These are phyloP conservation scores for Pseudocercospora fuligena DNA, from an alignment of 2,329 filamentous ascomycete genomes.

Conservation along the genomic window DNA sequence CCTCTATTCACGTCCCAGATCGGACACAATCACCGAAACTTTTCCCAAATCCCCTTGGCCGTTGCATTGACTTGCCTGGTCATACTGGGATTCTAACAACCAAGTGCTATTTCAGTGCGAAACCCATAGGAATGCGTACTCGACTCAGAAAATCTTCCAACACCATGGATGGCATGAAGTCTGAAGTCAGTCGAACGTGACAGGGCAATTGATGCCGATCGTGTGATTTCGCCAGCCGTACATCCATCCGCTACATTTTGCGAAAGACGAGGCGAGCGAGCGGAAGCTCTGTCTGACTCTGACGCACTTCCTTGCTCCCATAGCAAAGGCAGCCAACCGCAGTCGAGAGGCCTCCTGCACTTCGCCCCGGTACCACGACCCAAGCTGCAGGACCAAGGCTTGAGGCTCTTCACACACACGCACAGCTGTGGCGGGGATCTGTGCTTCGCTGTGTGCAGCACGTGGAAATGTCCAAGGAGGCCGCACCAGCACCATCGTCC, in stretches of 20 bases:
- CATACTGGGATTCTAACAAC: not conserved
- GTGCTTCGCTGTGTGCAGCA: slow-evolving; percentile 8
- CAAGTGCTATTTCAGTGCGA: not conserved
- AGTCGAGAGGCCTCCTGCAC: slow-evolving; percentile 14
- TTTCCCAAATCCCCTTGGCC: not conserved
- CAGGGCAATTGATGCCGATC: slow-evolving; percentile 8
- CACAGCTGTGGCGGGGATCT: slow-evolving; percentile 12
- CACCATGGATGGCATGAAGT: slow-evolving; percentile 16
- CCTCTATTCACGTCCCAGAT: no score
- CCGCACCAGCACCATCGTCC: not conserved
- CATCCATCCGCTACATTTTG: not conserved
- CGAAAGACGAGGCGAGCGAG: slow-evolving; percentile 20
- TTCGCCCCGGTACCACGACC: slow-evolving; percentile 15
- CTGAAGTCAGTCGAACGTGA: slow-evolving; percentile 8
- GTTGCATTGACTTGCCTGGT: not conserved
- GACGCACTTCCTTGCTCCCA: slow-evolving; percentile 14
- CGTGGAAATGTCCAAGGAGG: slow-evolving; percentile 14
- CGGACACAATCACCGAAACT: not conserved
- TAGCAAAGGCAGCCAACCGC: slow-evolving; percentile 22
- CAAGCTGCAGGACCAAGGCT: slow-evolving; percentile 3
- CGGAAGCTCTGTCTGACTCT: slow-evolving; percentile 8
- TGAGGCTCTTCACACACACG: slow-evolving; percentile 5
- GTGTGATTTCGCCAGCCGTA: slow-evolving; percentile 10
- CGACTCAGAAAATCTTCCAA: not conserved
- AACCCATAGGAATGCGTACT: not conserved